These are phyloP conservation scores for Naganishia vishniacii DNA, from an alignment of 768 basidiomycete species.

Conservation along the genomic window DNA sequence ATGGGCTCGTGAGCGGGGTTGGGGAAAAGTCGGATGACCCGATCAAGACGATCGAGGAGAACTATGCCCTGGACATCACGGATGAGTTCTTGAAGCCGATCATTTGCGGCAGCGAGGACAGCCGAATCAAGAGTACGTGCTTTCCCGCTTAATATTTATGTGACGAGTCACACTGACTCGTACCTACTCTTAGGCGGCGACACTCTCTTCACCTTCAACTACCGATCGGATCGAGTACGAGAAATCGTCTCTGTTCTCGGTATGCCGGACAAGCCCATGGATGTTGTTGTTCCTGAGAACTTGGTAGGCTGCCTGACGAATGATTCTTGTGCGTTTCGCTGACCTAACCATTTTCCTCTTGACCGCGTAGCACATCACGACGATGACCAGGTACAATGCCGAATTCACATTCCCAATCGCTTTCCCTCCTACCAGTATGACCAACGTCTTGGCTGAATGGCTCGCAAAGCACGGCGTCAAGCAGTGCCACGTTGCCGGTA, in stretches of 20 bases:
- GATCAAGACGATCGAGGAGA: constrained; percentile 63
- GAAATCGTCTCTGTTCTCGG: constrained; percentile 81
- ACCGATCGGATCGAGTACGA: constrained; percentile 92
- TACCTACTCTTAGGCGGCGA: constrained; percentile 60
- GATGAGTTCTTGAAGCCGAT: constrained; percentile 96
- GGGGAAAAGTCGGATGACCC: constrained; percentile 56
- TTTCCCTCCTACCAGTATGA: constrained; percentile 91
- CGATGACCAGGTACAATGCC: constrained; percentile 88
- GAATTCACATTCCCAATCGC: constrained; percentile 85
- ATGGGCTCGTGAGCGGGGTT: constrained; percentile 69
- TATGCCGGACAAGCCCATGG: constrained; percentile 73
- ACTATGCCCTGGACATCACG: constrained; percentile 77
- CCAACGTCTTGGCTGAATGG: constrained; percentile 91
- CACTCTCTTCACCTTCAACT: constrained; percentile 94
- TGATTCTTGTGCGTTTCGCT: not conserved
- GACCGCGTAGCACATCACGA: constrained; percentile 65
- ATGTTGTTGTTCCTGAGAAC: constrained; percentile 71
- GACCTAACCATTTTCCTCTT: not conserved
- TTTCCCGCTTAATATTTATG: not conserved
- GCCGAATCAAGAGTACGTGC: constrained; percentile 68
- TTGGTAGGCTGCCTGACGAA: constrained; percentile 46
- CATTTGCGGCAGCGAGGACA: constrained; percentile 71
- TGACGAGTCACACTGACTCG: not conserved
- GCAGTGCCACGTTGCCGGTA: constrained; percentile 82
- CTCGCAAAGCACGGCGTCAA: constrained; percentile 69